Evolutionary conservation across 495 filamentous ascomycete genomes (phyloP).

Genomic region (Acidomyces sp.): DNA sequence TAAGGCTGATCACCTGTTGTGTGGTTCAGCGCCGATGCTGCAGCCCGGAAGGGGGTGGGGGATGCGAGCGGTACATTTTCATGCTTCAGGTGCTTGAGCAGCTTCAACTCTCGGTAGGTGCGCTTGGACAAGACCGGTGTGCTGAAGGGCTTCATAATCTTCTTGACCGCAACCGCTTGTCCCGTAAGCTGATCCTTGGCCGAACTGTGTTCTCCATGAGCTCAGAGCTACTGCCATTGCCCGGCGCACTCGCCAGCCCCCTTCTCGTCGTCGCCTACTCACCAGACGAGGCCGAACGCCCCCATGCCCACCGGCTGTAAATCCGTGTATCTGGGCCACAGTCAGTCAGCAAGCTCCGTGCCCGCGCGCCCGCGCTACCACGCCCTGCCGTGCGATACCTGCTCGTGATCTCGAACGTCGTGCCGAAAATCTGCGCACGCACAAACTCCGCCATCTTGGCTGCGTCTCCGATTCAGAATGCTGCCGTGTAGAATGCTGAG

Average conservation of each 20-base stretch:
- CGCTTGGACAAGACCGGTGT: slow-evolving; percentile 93
- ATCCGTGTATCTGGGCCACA: slow-evolving; percentile 67
- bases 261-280: slow-evolving; percentile 24
- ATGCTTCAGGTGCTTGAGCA: slow-evolving; percentile 89
- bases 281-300: slow-evolving; percentile 97
- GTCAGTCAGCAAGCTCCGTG: slow-evolving; percentile 7
- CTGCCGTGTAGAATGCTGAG: no score
- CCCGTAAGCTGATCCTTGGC: slow-evolving; percentile 93
- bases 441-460: slow-evolving; percentile 90
- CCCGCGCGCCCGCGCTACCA: background rate
- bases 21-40: background rate
- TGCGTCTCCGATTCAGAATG: no score
- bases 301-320: slow-evolving; percentile 98
- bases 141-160: slow-evolving; percentile 99
- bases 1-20: slow-evolving; percentile 81
- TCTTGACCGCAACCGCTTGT: slow-evolving; percentile 95
- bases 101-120: slow-evolving; percentile 93
- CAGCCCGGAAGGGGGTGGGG: background rate
- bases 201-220: slow-evolving; percentile 44
- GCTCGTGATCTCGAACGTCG: slow-evolving; percentile 98
- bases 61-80: slow-evolving; percentile 61
- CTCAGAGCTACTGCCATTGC: background rate
- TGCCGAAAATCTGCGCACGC: slow-evolving; percentile 97
- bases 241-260: background rate
- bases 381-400: slow-evolving; percentile 48